Evolutionary conservation across 148 eudicot genomes (phyloP), one percentile per base, ranked within the genome.

Genomic region (Chenopodium berlandieri): DNA sequence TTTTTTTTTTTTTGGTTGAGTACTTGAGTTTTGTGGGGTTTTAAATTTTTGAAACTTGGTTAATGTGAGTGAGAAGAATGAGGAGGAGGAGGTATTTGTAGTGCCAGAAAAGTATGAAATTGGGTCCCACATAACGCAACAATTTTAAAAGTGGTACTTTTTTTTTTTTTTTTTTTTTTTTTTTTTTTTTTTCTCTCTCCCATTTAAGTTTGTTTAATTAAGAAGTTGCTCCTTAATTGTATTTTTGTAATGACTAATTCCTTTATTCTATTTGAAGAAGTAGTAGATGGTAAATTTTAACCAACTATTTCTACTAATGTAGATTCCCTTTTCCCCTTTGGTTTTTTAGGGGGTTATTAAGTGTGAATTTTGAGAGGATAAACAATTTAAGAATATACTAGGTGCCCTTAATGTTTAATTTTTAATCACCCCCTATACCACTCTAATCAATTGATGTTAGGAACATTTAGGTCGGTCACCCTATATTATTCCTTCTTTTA

Each of bases 31-130:
- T 40, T 22, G 14, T 40, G 20, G 37, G 23, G 16, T 8, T 12
- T 25, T 23, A 12, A 9, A 2, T 66, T 30, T 79, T 20, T 56
- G 81, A 3, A 32, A 32, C 27, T 72, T 23, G 30, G 72, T 75
- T 70, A 69, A 75, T 20, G 80, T 80, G 88, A 83, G 87, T 78
- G 83, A 81, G 80, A 83, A 79, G 50, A 62, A 60, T 34, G 63
- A 77, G 65, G 74, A 67, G 83, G 76, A 58, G 85, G 63, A 62
- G 88, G 85, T 92, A 90, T 89, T 92, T 92, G 89, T 90, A 90
- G 90, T 87, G 81, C 65, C 32, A 77, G 22, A 79, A 88, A 87
- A 46, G 92, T 46, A 40, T 72, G 10, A 74, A 78, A 81, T 77
- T 14, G 78, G 88, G 90, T 83, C 81, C 85, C 89, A 75, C 30